Conservation (phyloP, 441 rosid genomes). For the Manihot esculenta region DNA sequence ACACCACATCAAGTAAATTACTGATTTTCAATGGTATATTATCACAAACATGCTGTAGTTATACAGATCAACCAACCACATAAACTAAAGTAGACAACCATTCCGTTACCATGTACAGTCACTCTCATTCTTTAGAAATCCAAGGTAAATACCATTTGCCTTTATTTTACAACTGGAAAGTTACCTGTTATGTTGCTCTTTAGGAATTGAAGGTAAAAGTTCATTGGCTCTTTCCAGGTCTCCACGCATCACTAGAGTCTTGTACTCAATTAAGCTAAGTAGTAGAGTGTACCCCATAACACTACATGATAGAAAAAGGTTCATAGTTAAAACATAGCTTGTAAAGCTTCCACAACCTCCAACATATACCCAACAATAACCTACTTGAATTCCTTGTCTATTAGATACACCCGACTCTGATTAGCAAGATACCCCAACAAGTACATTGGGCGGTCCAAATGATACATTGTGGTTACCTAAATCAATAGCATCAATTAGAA, state of each 20-base stretch:
- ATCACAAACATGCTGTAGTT: background rate
- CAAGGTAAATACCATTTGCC: slow-evolving; percentile 1
- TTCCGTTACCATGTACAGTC: background rate
- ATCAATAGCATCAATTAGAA: slow-evolving; percentile 19
- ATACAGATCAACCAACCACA: background rate
- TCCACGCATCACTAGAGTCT: slow-evolving; percentile 99
- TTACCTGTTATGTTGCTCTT: slow-evolving; percentile 93
- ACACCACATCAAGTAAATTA: background rate
- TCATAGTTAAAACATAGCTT: slow-evolving; percentile 10
- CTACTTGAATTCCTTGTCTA: slow-evolving; percentile 99
- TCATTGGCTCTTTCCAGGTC: slow-evolving; percentile 87
- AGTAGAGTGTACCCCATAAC: slow-evolving; percentile 95
- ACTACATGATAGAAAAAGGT: slow-evolving; percentile 41
- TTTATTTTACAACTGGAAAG: slow-evolving; percentile 1
- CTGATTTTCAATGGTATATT: background rate
- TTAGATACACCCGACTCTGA: slow-evolving; percentile 93
- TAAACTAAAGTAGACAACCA: background rate
- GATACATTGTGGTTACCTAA: slow-evolving; percentile 97
- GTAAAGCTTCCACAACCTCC: slow-evolving; percentile 12
- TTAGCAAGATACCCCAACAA: slow-evolving; percentile 91
- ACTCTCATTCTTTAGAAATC: background rate
- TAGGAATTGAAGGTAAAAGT: slow-evolving; percentile 87
- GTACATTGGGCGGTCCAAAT: slow-evolving; percentile 99
- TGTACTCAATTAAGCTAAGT: slow-evolving; percentile 96
- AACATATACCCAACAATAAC: slow-evolving; percentile 29